Conservation (phyloP, 768 basidiomycete genomes). For the Rhodotorula sphaerocarpa region DNA sequence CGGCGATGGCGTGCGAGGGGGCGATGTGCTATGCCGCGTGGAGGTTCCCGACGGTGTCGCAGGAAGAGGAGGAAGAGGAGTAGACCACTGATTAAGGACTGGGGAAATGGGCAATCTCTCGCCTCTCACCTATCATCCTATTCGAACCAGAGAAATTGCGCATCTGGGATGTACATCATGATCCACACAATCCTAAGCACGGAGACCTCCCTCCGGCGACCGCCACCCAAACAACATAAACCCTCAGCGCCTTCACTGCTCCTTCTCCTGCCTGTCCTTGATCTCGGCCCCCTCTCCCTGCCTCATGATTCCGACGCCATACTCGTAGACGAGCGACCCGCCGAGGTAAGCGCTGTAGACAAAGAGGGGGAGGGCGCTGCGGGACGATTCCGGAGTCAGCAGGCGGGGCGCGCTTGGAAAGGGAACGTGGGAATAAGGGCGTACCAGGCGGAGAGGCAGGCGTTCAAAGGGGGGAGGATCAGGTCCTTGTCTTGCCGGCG, state of each 20-base stretch:
- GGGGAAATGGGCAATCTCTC: too few species aligned
- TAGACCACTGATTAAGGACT: too few species aligned
- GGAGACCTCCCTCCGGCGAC: too few species aligned
- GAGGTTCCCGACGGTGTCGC: background rate
- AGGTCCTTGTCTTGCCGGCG: conserved; percentile 34
- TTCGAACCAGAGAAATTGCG: too few species aligned
- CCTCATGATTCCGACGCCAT: conserved; percentile 42
- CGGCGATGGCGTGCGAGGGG: background rate
- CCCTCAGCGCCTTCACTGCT: conserved; percentile 3
- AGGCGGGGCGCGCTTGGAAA: background rate
- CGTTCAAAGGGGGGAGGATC: conserved; percentile 34
- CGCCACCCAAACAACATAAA: too few species aligned
- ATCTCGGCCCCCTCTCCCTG: conserved; percentile 41
- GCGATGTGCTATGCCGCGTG: background rate
- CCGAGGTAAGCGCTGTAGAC: conserved; percentile 41
- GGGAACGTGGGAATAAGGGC: background rate
- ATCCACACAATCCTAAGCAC: too few species aligned
- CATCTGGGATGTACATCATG: too few species aligned
- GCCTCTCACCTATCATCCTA: too few species aligned
- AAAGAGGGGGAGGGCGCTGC: conserved; percentile 38
- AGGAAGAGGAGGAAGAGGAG: conserved; percentile 5
- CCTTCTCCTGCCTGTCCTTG: conserved; percentile 37
- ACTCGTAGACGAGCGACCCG: conserved; percentile 42
- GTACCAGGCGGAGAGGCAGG: conserved; percentile 27
- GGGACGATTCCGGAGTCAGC: background rate